Evolutionary conservation across 768 basidiomycete genomes (phyloP).

Genomic region (Mrakia frigida): DNA sequence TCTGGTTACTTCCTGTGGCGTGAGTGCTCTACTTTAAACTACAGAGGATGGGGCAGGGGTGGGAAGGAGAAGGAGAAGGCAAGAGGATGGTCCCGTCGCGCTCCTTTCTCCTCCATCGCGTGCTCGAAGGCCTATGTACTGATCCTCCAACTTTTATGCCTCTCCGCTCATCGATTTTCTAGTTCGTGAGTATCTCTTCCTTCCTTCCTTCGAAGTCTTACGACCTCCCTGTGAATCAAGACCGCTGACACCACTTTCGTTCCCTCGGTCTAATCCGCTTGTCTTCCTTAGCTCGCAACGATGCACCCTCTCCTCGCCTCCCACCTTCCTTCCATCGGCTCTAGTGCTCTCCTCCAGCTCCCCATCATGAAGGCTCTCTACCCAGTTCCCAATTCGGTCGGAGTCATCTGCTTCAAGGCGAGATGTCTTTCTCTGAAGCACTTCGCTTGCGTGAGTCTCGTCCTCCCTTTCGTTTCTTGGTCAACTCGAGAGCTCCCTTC

Average conservation of each 20-base stretch:
- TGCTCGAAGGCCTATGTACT: not conserved
- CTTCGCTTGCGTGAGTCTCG: conserved; percentile 35
- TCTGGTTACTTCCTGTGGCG: conserved; percentile 36
- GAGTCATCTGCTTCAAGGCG: conserved; percentile 36
- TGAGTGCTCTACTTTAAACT: not conserved
- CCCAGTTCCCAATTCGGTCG: conserved; percentile 34
- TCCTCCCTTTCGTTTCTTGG: not conserved
- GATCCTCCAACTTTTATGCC: not conserved
- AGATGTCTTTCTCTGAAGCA: conserved; percentile 34
- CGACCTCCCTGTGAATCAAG: not conserved
- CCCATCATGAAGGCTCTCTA: conserved; percentile 34
- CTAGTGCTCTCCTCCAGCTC: conserved; percentile 35
- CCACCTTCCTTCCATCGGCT: conserved; percentile 37
- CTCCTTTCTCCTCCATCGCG: not conserved
- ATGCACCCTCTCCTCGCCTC: conserved; percentile 36
- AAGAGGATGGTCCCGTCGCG: not conserved
- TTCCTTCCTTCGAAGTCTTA: not conserved
- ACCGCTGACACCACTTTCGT: not conserved
- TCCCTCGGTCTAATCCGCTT: not conserved
- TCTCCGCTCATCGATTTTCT: not conserved
- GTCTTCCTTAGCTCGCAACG: conserved; percentile 34
- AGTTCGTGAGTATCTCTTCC: not conserved
- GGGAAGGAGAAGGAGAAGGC: too few species aligned
- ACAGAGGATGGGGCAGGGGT: not conserved
- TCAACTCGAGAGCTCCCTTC: not conserved